Conservation (phyloP, 2,329 filamentous ascomycete species). For the Scedosporium dehoogii region DNA sequence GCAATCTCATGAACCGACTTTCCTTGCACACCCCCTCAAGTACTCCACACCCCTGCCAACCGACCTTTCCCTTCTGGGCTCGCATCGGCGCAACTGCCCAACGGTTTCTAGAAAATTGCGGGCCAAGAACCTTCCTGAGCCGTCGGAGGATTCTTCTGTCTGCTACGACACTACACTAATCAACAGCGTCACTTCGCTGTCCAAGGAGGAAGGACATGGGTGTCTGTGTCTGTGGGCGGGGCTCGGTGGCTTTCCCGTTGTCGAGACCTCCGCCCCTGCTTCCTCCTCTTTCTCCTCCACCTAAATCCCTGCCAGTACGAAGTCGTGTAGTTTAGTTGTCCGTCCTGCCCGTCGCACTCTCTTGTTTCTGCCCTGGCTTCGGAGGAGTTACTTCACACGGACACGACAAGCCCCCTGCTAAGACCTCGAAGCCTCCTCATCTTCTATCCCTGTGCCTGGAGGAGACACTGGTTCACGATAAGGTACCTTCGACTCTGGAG, state of each 20-base stretch:
- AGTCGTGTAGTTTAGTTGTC: no score
- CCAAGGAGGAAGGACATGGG: background rate
- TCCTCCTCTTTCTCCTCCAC: background rate
- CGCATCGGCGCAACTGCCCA: conserved; percentile 30
- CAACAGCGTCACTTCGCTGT: background rate
- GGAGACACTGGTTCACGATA: background rate
- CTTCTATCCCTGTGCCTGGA: background rate
- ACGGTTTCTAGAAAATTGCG: conserved; percentile 38
- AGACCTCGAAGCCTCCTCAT: background rate
- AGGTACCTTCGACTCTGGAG: background rate
- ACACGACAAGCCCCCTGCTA: background rate
- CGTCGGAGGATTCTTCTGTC: conserved; percentile 34
- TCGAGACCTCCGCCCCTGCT: background rate
- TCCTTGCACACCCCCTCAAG: conserved; percentile 8
- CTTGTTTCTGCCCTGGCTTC: background rate
- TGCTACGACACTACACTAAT: background rate
- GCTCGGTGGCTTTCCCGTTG: conserved; percentile 5
- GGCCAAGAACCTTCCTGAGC: conserved; percentile 25
- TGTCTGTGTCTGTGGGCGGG: background rate
- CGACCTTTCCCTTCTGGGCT: conserved; percentile 29
- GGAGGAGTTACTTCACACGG: conserved; percentile 3
- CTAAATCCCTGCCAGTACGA: background rate
- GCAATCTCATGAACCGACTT: conserved; percentile 39
- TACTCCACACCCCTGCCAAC: conserved; percentile 6
- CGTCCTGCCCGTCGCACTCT: background rate